phyloP scores from a whole-genome alignment of 208 protist genomes.

The Borovskyia barvae region DNA sequence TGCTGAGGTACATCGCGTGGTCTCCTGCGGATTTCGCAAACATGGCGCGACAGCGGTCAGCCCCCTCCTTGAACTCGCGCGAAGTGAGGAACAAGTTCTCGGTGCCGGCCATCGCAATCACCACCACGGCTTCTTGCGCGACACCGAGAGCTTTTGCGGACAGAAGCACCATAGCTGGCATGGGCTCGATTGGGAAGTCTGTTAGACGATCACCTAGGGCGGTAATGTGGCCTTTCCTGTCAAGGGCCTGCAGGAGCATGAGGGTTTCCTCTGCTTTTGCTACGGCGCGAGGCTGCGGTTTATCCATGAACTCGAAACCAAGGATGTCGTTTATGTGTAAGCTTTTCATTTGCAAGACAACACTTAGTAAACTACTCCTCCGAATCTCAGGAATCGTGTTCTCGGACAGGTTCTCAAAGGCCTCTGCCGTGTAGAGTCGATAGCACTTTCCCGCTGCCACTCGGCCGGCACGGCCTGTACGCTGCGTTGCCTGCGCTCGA shows the following conservation, averaged over 20 bases:
- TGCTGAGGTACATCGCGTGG: slow-evolving; percentile 80
- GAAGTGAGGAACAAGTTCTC: slow-evolving; percentile 85
- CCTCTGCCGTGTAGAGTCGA: slow-evolving; percentile 95
- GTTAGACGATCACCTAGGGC: slow-evolving; percentile 93
- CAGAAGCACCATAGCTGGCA: slow-evolving; percentile 96
- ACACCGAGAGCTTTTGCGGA: slow-evolving; percentile 93
- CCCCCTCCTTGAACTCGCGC: slow-evolving; percentile 63
- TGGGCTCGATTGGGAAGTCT: slow-evolving; percentile 98
- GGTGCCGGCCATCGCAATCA: slow-evolving; percentile 93
- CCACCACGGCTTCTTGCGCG: slow-evolving; percentile 91
- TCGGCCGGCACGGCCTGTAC: slow-evolving; percentile 97
- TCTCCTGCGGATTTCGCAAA: slow-evolving; percentile 84
- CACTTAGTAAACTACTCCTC: slow-evolving; percentile 96
- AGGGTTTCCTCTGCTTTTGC: slow-evolving; percentile 92
- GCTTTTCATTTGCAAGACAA: slow-evolving; percentile 96
- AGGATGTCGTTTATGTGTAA: slow-evolving; percentile 96
- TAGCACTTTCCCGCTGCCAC: slow-evolving; percentile 97
- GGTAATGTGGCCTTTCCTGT: slow-evolving; percentile 81
- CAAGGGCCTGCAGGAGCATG: slow-evolving; percentile 93
- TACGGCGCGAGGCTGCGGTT: slow-evolving; percentile 89
- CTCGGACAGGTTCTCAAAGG: slow-evolving; percentile 95
- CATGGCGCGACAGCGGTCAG: slow-evolving; percentile 65
- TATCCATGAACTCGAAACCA: slow-evolving; percentile 99
- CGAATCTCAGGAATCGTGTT: slow-evolving; percentile 98
- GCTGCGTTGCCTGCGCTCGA: slow-evolving; percentile 93